Base-by-base conservation (phyloP, 73 alveolate species). In the Stentor coeruleus region DNA sequence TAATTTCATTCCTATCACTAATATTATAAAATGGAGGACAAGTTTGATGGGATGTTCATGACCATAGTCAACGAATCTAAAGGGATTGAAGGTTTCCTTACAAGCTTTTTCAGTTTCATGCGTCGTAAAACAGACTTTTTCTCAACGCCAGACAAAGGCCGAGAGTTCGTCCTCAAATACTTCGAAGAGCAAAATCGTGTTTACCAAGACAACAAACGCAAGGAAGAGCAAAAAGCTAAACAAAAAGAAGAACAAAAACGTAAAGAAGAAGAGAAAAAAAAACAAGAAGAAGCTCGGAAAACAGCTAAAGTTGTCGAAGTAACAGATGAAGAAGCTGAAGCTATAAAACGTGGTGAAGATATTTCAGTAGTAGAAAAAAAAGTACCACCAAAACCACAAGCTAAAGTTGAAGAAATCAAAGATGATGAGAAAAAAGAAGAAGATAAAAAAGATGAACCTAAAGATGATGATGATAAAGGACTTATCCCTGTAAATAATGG, bases 11-110 rank as follows among this genome's bases (percentile, higher is more conserved):
- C n/a, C n/a, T n/a, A n/a, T n/a, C n/a, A n/a, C n/a, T n/a, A n/a
- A n/a, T n/a, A n/a, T n/a, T n/a, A n/a, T n/a, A 49, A 49, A 11
- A 49, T 49, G 35, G 97, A 89, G 58, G 95, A 89, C 20, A 84
- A 90, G 84, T 95, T 93, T 55, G 99, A 96, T 82, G 98, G 98
- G 3, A 81, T 96, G 36, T 91, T 96, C 82, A 96, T 96, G 99
- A 91, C 98, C 33, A 93, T 91, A n/a, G 95, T 96, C 84, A 92
- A 96, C 89, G 85, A 96, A 81, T 76, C 92, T 35, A 89, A 95
- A 77, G 98, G 98, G 33, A 96, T 96, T 60, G 95, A 96, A 38
- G 91, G 89, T 42, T 96, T 95, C 89, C 95, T 91, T 86, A 92
- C 91, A 59, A 86, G 95, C 77, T 87, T 95, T 26, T 96, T 90